Base-by-base conservation (phyloP, 768 basidiomycete species). In the Asterophora parasitica region DNA sequence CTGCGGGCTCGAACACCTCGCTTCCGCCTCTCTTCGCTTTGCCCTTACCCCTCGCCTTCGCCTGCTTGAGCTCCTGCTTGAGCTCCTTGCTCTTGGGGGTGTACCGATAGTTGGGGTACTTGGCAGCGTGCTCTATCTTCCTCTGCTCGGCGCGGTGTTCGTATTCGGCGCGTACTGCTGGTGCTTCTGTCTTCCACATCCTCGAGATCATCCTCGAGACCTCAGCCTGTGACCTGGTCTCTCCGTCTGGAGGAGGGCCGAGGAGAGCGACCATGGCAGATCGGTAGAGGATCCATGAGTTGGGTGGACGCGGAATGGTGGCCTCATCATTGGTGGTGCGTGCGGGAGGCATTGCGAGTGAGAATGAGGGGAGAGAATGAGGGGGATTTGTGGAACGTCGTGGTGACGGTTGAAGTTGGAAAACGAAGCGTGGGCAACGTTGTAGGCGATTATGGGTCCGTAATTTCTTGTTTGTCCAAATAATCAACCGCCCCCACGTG, bases 231-330 rank as follows among this genome's bases (percentile, higher is more conserved):
- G 77, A 73, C 52, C 50, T 67, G 53, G 67, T 66, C 37, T 62
- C 56, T 15, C 63, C 68, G 19, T 62, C 62, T 30, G 53, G 48
- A 19, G 62, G 53, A 34, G 69, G 67, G 13, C 70, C 67, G 43
- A 83, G 61, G 9, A 67, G 61, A 50, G 63, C 65, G 35, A 78
- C 68, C 58, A 76, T 80, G 51, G 79, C 74, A 2, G 83, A 79
- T 34, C 89, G 79, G 64, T 86, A 92, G 12, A 91, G 53, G 49
- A 92, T 91, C 86, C 87, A 92, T 0, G 88, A 82, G 60, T 91
- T 92, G 8, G 82, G 80, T 3, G 89, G 88, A 0, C 89, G 76
- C 8, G 84, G 83, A 4, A 75, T 71, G 46, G 72, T 65, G 13
- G 65, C 51, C 26, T 34, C 16, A 40, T 42, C 43, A 10, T 38